Evolutionary conservation across 495 filamentous ascomycete genomes (phyloP).

Genomic region (Podospora appendiculata): DNA sequence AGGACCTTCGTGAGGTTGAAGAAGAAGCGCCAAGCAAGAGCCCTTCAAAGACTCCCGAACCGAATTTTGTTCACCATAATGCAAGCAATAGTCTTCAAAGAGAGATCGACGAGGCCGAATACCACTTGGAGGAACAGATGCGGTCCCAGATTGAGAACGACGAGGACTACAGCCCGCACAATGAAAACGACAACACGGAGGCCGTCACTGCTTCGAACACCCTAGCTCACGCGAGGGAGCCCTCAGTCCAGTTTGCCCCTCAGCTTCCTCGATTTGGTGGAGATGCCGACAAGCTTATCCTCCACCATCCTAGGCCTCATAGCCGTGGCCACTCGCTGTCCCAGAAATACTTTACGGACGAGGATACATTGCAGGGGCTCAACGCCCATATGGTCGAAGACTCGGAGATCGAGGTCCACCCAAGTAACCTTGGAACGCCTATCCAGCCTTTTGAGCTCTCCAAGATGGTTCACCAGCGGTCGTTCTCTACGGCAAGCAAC

Average conservation of each 20-base stretch:
- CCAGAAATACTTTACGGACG: constrained; percentile 43
- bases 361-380: constrained; percentile 23
- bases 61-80: constrained; percentile 33
- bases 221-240: constrained; percentile 25
- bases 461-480: constrained; percentile 30
- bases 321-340: constrained; percentile 51
- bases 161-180: constrained; percentile 49
- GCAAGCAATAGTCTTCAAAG: constrained; percentile 60
- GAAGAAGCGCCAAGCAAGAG: constrained; percentile 42
- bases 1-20: constrained; percentile 46
- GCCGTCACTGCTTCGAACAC: constrained; percentile 12
- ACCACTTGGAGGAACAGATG: constrained; percentile 69
- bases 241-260: constrained; percentile 36
- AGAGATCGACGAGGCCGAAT: constrained; percentile 79
- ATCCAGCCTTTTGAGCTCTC: constrained; percentile 33
- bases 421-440: constrained; percentile 63
- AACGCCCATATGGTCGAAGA: constrained; percentile 38
- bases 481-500: constrained; percentile 39
- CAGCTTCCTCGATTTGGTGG: constrained; percentile 30
- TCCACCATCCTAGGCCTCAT: constrained; percentile 56
- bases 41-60: constrained; percentile 41
- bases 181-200: constrained; percentile 30
- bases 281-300: constrained; percentile 36
- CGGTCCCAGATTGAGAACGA: constrained; percentile 64
- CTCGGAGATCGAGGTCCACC: constrained; percentile 70